Base-by-base conservation (phyloP, 495 filamentous ascomycete species). In the Penicillium cinerascens region DNA sequence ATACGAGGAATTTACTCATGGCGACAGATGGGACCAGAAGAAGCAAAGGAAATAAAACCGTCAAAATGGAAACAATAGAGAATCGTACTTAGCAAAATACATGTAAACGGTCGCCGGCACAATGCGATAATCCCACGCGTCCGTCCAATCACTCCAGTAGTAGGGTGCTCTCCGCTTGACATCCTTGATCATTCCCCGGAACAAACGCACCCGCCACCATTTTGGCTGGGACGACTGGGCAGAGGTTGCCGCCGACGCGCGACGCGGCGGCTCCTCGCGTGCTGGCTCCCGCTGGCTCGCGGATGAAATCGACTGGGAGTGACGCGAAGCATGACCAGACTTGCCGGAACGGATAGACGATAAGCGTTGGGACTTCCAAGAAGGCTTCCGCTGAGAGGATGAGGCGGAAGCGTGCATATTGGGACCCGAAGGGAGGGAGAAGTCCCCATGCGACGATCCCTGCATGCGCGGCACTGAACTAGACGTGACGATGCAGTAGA, bases 51-150 rank as follows among this genome's bases (percentile, higher is more conserved):
- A 33, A 33, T 29, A 13, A 13, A 11, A 1, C 29, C 3, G 9
- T 33, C n/a, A n/a, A 29, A 29, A 29, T 6, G 26, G 11, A 33
- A 13, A 3, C 29, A 33, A 11, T 15, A 10, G 29, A 33, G 29
- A 33, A 33, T 11, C 82, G 61, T 74, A 91, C 88, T 92, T 92
- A 22, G 87, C 89, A 76, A 92, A 92, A 70, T 90, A 92, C 87
- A 91, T 93, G 68, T 91, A 91, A 42, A 93, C 76, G 29, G 88
- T 91, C 22, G 85, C 86, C 29, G 89, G 87, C 23, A 93, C 75
- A 35, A 91, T 85, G 29, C 89, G 80, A 71, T 93, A 93, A 65
- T 91, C 83, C 87, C 87, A 91, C 3, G 88, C 89, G 72, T 92
- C 89, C 25, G 70, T 76, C 86, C 85, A 91, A 69, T 93, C 89